phyloP scores from a whole-genome alignment of 352 stramenopile species.

The Elongisporangium anandrum region DNA sequence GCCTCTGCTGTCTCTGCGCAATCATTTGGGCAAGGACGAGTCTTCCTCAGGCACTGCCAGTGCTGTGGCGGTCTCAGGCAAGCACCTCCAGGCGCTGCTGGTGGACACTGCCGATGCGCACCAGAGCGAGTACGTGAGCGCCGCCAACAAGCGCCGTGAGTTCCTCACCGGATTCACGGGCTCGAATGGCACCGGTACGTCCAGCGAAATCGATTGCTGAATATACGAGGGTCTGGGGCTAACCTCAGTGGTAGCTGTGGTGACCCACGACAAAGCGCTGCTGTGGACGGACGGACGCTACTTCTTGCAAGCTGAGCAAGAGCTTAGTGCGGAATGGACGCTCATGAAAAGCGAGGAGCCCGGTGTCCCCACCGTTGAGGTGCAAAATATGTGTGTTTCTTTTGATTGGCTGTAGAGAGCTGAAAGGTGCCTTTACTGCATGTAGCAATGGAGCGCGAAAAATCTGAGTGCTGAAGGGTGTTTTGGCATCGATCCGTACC shows the following conservation, averaged over 20 bases:
- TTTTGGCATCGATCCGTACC: constrained; percentile 95
- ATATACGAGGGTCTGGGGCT: not conserved
- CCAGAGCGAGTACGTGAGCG: constrained; percentile 97
- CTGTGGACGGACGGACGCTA: constrained; percentile 99
- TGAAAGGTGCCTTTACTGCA: constrained; percentile 1
- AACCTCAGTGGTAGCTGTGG: constrained; percentile 30
- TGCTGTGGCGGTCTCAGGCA: constrained; percentile 27
- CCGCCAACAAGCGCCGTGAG: constrained; percentile 92
- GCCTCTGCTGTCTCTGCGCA: constrained; percentile 56
- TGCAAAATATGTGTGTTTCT: constrained; percentile 16
- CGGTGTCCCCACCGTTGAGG: constrained; percentile 88
- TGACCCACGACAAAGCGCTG: constrained; percentile 84
- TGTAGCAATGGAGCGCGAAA: constrained; percentile 65
- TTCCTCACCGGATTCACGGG: constrained; percentile 97
- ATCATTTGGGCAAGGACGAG: constrained; percentile 47
- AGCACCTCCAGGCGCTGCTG: constrained; percentile 87
- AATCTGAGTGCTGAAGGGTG: constrained; percentile 52
- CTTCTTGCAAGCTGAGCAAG: constrained; percentile 94
- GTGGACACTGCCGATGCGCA: constrained; percentile 97
- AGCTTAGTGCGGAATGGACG: constrained; percentile 92
- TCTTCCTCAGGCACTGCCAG: not conserved
- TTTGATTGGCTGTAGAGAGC: not conserved
- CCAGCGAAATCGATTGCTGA: not conserved
- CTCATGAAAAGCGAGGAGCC: constrained; percentile 95
- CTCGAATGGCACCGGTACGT: constrained; percentile 91